These are phyloP conservation scores for Porphyrellus cyaneotinctus DNA, from an alignment of 768 basidiomycete species.

Conservation along the genomic window DNA sequence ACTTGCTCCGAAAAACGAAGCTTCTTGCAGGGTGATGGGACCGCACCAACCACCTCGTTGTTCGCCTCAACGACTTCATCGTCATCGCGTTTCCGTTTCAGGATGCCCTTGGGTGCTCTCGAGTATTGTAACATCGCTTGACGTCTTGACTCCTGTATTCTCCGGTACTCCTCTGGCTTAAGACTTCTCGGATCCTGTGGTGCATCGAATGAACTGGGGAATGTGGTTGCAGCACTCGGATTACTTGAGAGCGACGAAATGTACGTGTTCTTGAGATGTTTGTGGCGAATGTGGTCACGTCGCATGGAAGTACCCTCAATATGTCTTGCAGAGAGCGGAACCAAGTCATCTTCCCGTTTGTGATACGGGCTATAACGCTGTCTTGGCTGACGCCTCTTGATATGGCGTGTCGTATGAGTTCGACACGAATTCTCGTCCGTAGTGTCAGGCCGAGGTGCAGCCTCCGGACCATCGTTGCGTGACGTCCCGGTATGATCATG, in stretches of 20 bases:
- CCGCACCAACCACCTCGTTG: not conserved
- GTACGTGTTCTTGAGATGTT: constrained; percentile 26
- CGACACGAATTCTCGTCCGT: constrained; percentile 11
- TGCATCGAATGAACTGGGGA: constrained; percentile 16
- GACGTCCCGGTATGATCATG: not conserved
- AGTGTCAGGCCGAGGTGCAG: not conserved
- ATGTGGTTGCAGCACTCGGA: constrained; percentile 5
- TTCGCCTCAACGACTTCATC: constrained; percentile 10
- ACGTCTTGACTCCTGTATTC: constrained; percentile 23
- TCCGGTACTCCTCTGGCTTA: constrained; percentile 21
- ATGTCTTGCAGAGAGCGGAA: constrained; percentile 17
- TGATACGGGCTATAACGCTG: constrained; percentile 1
- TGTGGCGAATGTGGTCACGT: constrained; percentile 26
- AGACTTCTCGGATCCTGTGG: constrained; percentile 20
- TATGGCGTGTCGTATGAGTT: not conserved
- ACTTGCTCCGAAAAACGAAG: constrained; percentile 19
- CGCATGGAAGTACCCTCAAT: constrained; percentile 26
- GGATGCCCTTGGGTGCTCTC: constrained; percentile 24
- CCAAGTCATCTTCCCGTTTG: constrained; percentile 20
- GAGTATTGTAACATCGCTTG: constrained; percentile 27
- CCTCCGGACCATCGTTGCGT: constrained; percentile 3
- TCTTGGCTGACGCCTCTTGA: constrained; percentile 9
- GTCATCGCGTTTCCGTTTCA: constrained; percentile 28
- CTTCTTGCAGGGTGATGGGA: constrained; percentile 16
- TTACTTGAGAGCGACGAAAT: constrained; percentile 23